phyloP scores from a whole-genome alignment of 208 protist species.

The Leishmania aethiopica region DNA sequence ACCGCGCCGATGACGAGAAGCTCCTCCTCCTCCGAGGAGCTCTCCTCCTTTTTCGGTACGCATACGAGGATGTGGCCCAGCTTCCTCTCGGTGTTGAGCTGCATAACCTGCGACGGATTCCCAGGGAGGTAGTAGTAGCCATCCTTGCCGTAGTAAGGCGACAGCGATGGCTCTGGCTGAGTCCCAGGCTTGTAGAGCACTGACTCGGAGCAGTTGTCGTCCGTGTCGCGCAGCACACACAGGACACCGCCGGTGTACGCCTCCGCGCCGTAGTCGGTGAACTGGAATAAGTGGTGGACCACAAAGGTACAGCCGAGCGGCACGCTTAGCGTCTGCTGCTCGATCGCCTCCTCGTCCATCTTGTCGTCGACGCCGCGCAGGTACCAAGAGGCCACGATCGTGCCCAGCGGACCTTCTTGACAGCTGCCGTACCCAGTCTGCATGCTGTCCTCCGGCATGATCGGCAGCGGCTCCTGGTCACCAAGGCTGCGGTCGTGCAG shows the following conservation, averaged over 20 bases:
- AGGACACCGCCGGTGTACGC: conserved; percentile 75
- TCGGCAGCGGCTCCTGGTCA: conserved; percentile 76
- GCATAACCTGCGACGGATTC: conserved; percentile 80
- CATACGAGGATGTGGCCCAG: conserved; percentile 88
- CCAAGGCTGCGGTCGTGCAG: conserved; percentile 69
- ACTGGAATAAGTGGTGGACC: conserved; percentile 88
- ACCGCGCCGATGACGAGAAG: conserved; percentile 88
- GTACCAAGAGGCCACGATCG: conserved; percentile 85
- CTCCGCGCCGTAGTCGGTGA: conserved; percentile 81
- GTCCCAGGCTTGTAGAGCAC: conserved; percentile 60
- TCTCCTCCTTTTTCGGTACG: conserved; percentile 69
- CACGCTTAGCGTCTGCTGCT: conserved; percentile 66
- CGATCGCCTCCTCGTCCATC: conserved; percentile 52
- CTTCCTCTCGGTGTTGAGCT: conserved; percentile 87
- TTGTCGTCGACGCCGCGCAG: conserved; percentile 66
- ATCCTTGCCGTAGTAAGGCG: conserved; percentile 77
- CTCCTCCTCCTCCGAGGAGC: conserved; percentile 67
- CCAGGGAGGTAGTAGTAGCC: conserved; percentile 87
- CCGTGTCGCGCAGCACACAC: conserved; percentile 86
- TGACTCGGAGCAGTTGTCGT: conserved; percentile 90
- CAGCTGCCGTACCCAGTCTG: conserved; percentile 47
- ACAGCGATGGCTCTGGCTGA: conserved; percentile 63
- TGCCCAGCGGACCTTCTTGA: conserved; percentile 77
- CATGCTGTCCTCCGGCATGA: conserved; percentile 72
- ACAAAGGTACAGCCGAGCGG: conserved; percentile 82